Conservation (phyloP, 2,329 filamentous ascomycete species). For the Colletotrichum sp. region DNA sequence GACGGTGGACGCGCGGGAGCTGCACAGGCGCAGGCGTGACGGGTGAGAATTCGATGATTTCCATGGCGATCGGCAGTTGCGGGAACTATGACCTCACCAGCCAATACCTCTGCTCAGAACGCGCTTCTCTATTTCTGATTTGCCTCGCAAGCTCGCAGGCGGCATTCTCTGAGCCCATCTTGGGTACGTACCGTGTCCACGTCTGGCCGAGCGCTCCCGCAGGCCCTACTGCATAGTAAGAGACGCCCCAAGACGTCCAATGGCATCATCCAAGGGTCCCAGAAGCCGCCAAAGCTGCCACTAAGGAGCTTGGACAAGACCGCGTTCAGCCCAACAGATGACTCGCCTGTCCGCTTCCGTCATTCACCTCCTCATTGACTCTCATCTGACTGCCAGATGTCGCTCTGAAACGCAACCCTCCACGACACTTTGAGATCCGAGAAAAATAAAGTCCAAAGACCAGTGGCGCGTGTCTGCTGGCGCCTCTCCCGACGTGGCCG, state of each 20-base stretch:
- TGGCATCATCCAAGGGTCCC: slow-evolving; percentile 20
- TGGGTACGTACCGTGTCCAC: background rate
- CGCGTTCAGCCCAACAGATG: slow-evolving; percentile 11
- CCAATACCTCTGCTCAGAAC: slow-evolving; percentile 1
- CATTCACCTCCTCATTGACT: background rate
- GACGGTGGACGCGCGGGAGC: background rate
- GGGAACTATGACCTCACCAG: slow-evolving; percentile 23
- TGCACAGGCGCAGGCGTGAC: background rate
- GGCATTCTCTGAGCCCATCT: background rate
- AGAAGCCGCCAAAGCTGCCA: slow-evolving; percentile 7
- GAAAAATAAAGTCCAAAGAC: background rate
- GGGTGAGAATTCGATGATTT: slow-evolving; percentile 11
- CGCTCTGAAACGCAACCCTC: background rate
- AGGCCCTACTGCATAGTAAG: too few species aligned
- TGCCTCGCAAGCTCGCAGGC: background rate
- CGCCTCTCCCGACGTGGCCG: slow-evolving; percentile 2
- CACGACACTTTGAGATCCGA: background rate
- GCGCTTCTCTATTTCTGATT: background rate
- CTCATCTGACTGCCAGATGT: background rate
- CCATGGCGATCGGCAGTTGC: slow-evolving; percentile 23
- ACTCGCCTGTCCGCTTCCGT: slow-evolving; percentile 1
- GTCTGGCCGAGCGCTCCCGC: background rate
- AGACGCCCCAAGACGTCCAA: background rate
- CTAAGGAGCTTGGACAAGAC: slow-evolving; percentile 5
- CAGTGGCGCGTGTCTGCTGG: background rate